Conservation (phyloP, 192 early-diverging fungal genomes). For the Geranomyces michiganensis region DNA sequence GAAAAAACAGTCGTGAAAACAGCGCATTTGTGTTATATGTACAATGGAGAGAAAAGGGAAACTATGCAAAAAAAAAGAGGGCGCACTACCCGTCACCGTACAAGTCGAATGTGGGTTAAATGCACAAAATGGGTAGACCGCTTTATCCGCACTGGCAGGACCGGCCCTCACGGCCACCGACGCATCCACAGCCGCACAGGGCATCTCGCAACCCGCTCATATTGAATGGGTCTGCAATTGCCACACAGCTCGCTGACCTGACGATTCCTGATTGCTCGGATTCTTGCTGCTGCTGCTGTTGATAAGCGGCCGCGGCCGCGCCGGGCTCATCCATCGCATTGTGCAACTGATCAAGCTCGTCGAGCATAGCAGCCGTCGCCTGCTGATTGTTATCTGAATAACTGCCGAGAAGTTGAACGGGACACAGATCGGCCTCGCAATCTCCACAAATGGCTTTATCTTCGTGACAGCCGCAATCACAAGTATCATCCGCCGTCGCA, state of each 20-base stretch:
- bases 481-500: neutral
- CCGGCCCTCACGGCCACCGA: neutral
- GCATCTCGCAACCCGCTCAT: neutral
- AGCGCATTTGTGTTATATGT: no score
- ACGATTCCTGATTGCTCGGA: neutral
- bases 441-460: neutral
- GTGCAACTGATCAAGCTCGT: neutral
- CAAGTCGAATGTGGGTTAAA: no score
- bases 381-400: neutral
- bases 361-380: neutral
- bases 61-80: no score
- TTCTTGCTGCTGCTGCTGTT: neutral
- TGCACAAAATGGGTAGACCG: no score
- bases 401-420: slow-evolving; percentile 7
- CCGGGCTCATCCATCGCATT: neutral
- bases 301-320: neutral
- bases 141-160: neutral
- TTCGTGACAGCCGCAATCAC: slow-evolving; percentile 20
- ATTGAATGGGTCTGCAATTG: slow-evolving; percentile 1
- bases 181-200: slow-evolving; percentile 8
- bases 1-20: no score
- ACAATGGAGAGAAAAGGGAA: no score
- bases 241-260: neutral
- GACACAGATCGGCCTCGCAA: slow-evolving; percentile 19
- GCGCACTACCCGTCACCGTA: no score